Evolutionary conservation across 306 rosid species (phyloP).

Genomic region (Acacia crassicarpa): DNA sequence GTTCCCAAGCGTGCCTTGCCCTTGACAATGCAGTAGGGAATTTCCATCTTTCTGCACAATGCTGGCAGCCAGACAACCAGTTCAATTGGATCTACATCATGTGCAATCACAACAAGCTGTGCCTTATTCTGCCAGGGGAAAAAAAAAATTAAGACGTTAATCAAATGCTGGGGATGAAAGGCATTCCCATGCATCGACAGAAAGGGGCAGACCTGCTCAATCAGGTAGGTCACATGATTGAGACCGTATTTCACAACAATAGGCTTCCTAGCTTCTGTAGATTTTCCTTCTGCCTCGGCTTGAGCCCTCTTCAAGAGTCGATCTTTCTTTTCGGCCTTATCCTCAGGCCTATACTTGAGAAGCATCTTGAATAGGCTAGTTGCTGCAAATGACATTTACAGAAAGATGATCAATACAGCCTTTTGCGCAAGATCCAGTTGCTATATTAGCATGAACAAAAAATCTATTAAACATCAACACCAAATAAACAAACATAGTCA

Average conservation of each 20-base stretch:
- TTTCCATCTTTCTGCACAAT: not conserved
- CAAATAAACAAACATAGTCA: not conserved
- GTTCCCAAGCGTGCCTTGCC: constrained; percentile 77
- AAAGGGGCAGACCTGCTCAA: constrained; percentile 11
- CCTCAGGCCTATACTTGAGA: constrained; percentile 77
- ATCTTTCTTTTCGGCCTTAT: constrained; percentile 76
- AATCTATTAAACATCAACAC: not conserved
- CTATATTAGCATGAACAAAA: not conserved
- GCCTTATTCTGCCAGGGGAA: constrained; percentile 57
- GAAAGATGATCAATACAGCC: not conserved
- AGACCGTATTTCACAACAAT: not conserved
- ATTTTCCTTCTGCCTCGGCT: constrained; percentile 49
- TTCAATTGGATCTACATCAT: not conserved
- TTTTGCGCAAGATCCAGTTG: not conserved
- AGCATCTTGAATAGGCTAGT: constrained; percentile 76
- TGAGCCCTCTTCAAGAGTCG: constrained; percentile 73
- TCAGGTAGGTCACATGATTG: constrained; percentile 3
- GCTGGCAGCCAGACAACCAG: not conserved
- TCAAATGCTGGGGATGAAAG: not conserved
- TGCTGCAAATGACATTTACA: constrained; percentile 39
- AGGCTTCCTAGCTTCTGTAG: not conserved
- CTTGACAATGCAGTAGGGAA: constrained; percentile 2
- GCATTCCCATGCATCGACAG: not conserved
- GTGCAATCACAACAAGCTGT: constrained; percentile 29
- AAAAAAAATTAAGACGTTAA: not conserved